A percentile compares a stretch with the other conserved stretches of the same genome.
Evolutionary conservation across 306 rosid species (phyloP).

Genomic region (Ceratonia siliqua): DNA sequence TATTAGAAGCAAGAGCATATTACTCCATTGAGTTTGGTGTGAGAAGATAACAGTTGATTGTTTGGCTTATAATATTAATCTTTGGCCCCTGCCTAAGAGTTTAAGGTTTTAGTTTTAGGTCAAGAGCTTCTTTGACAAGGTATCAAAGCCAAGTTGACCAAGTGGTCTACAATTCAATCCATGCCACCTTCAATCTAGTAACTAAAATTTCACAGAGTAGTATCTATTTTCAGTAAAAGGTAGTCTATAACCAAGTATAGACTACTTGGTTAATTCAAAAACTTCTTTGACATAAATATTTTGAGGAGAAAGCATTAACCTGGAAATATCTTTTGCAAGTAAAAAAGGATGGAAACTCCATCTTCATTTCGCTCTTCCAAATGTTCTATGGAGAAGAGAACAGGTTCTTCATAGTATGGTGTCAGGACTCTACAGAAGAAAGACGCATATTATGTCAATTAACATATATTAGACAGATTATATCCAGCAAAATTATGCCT

Average conservation of each 20-base stretch:
- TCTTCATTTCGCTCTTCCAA: constrained; percentile 74
- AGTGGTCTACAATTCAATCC: constrained; percentile 12
- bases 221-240: constrained; percentile 13
- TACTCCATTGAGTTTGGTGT: constrained; percentile 16
- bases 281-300: constrained; percentile 20
- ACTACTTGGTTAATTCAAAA: neutral
- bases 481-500: neutral
- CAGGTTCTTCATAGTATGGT: constrained; percentile 76
- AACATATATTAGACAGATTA: neutral
- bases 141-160: neutral
- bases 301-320: constrained; percentile 50
- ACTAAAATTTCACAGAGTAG: constrained; percentile 11
- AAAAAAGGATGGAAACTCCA: constrained; percentile 92
- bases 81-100: neutral
- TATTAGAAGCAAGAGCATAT: constrained; percentile 24
- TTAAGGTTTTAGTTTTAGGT: neutral
- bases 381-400: constrained; percentile 70
- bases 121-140: neutral
- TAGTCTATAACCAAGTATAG: constrained; percentile 20
- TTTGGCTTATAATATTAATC: neutral
- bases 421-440: constrained; percentile 74
- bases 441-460: neutral
- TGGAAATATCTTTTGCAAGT: constrained; percentile 95
- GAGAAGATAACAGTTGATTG: constrained; percentile 23
- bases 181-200: neutral